phyloP scores from a whole-genome alignment of 2,329 filamentous ascomycete genomes.

The Aspergillus pseudotamarii region DNA sequence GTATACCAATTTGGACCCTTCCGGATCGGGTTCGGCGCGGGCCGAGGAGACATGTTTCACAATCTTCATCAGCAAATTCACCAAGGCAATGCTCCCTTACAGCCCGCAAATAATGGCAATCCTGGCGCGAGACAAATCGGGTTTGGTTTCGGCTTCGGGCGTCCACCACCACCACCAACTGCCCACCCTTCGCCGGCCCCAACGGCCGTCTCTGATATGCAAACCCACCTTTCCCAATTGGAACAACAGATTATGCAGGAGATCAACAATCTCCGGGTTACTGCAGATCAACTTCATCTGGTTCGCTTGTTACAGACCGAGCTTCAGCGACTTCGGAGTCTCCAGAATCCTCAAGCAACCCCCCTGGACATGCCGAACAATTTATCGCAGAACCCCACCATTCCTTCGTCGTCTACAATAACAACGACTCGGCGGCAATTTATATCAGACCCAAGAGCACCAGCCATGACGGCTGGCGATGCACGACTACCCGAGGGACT shows the following conservation, averaged over 20 bases:
- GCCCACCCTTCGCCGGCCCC: conserved; percentile 19
- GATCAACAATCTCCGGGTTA: conserved; percentile 62
- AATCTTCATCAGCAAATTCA: conserved; percentile 67
- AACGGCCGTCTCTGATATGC: conserved; percentile 46
- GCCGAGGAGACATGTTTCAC: conserved; percentile 63
- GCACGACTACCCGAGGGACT: conserved; percentile 54
- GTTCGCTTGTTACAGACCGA: conserved; percentile 70
- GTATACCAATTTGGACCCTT: conserved; percentile 76
- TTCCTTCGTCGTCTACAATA: conserved; percentile 22
- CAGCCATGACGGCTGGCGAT: conserved; percentile 45
- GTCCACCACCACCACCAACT: conserved; percentile 29
- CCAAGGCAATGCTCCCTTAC: conserved; percentile 51
- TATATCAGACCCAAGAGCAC: conserved; percentile 30
- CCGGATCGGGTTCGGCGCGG: conserved; percentile 68
- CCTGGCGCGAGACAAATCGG: conserved; percentile 42
- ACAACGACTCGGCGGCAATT: conserved; percentile 32
- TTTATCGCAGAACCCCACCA: conserved; percentile 15
- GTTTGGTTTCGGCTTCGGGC: conserved; percentile 46
- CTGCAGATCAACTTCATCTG: conserved; percentile 69
- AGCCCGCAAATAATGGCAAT: conserved; percentile 34
- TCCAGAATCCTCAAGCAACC: conserved; percentile 36
- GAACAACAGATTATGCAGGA: conserved; percentile 72
- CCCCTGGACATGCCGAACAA: conserved; percentile 12
- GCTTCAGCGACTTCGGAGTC: conserved; percentile 64
- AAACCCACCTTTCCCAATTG: conserved; percentile 65